A percentile compares a stretch with the other conserved stretches of the same genome.
phyloP scores from a whole-genome alignment of 2,329 filamentous ascomycete species.

The Fusarium nisikadoi region DNA sequence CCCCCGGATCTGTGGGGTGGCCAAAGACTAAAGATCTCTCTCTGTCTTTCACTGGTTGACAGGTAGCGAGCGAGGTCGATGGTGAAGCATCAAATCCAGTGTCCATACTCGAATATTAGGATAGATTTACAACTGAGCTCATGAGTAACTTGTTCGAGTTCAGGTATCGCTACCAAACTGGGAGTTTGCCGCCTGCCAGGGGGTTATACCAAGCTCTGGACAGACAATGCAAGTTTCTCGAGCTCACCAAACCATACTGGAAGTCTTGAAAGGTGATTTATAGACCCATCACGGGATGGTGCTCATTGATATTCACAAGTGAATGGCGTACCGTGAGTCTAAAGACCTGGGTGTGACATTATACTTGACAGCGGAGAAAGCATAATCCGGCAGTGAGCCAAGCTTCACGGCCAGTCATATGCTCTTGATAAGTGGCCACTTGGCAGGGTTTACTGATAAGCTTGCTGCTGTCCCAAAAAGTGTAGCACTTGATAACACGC shows the following conservation, averaged over 20 bases:
- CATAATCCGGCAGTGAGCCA: slow-evolving; percentile 23
- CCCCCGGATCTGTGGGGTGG: neutral
- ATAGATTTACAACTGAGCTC: neutral
- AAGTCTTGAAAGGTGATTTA: neutral
- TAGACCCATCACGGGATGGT: neutral
- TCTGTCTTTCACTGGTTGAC: neutral
- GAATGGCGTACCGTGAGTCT: neutral
- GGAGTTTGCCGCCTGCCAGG: neutral
- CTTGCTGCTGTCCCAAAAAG: slow-evolving; percentile 16
- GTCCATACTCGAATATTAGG: neutral
- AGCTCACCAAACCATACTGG: neutral
- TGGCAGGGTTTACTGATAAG: slow-evolving; percentile 36
- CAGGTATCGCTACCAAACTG: neutral
- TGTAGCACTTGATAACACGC: slow-evolving; percentile 50
- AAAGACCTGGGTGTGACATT: neutral
- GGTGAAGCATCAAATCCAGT: neutral
- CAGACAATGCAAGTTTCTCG: neutral
- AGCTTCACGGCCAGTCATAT: slow-evolving; percentile 37
- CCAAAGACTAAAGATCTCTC: neutral
- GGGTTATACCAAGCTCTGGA: neutral
- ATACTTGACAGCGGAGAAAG: neutral
- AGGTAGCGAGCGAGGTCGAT: neutral
- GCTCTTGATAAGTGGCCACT: slow-evolving; percentile 33
- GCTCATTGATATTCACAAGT: neutral
- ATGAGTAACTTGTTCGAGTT: neutral